Evolutionary conservation across 1,284 basidiomycete species (phyloP), one percentile per base, ranked within the genome.

Genomic region (Ganoderma lingzhi): DNA sequence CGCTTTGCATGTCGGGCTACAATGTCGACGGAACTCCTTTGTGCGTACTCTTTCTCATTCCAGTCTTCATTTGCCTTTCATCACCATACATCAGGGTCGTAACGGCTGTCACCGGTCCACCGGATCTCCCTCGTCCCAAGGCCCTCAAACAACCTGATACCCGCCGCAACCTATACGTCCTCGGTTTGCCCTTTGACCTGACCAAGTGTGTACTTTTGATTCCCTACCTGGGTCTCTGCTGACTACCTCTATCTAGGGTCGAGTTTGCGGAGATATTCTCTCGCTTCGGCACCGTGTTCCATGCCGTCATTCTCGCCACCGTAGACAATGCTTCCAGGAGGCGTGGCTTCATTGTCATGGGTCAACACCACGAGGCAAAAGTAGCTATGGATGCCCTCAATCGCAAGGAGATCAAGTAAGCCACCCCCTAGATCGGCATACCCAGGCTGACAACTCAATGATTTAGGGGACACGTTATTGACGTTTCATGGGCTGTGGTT

Each of bases 401-500:
- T 42, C 87, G 91, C 60, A 89, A 86, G 41, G 88, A 90, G 73
- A 84, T 92, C 73, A 91, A 90, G 91, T 90, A 74, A 74, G 85
- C 68, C 19, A 17, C 15, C 30, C 12, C 19, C 3, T 8, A 19
- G 15, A 9, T 23, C 3, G 4, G 4, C 19, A 15, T 9, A 56
- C 39, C 30, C 10, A 17, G 19, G 3, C 41, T 69, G 15, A 63
- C 55, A 55, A 42, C 66, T 32, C 30, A 23, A 28, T 9, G 10
- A 19, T 55, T n/a, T 30, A 93, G 91, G 74, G 90, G 90, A 6
- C 89, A 92, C 75, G 82, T 84, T 30, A 86, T 93, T 58, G 92
- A 93, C 76, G 86, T 93, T 64, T 93, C 92, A 2, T 93, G 92
- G 92, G 92, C 92, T 23, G 92, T 94, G 39, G 92, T 93, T 51